phyloP scores from a whole-genome alignment of 2,329 filamentous ascomycete species.

The Aspergillus novoparasiticus region DNA sequence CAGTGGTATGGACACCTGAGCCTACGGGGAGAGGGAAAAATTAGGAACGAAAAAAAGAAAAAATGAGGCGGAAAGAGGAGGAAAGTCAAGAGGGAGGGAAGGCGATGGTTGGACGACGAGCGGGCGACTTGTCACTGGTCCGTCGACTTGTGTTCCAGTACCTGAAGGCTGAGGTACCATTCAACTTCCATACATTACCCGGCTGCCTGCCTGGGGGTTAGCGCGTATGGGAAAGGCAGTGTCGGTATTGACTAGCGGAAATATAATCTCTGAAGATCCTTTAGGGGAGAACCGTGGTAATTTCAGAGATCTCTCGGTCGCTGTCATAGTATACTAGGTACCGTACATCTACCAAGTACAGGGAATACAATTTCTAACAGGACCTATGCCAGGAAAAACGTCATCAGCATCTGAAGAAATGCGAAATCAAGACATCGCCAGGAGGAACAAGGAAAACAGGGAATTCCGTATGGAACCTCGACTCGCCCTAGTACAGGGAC shows the following conservation, averaged over 20 bases:
- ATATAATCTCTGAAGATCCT: neutral
- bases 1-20: constrained; percentile 13
- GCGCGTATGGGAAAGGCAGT: neutral
- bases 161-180: constrained; percentile 5
- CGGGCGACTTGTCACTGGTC: constrained; percentile 5
- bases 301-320: neutral
- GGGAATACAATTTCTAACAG: neutral
- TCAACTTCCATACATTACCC: neutral
- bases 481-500: constrained; percentile 14
- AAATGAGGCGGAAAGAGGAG: constrained; percentile 24
- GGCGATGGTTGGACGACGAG: constrained; percentile 13
- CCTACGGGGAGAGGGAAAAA: constrained; percentile 12
- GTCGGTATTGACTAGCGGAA: constrained; percentile 6
- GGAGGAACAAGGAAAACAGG: neutral
- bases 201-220: neutral
- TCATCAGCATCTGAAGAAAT: neutral
- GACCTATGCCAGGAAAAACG: neutral
- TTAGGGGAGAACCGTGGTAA: neutral
- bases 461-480: constrained; percentile 11
- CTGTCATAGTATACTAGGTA: neutral
- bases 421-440: neutral
- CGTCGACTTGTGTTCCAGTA: neutral
- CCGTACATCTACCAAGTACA: neutral
- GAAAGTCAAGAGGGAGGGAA: constrained; percentile 11
- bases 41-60: constrained; percentile 17